phyloP scores from a whole-genome alignment of 345 rosid species.

The Viola odorata region DNA sequence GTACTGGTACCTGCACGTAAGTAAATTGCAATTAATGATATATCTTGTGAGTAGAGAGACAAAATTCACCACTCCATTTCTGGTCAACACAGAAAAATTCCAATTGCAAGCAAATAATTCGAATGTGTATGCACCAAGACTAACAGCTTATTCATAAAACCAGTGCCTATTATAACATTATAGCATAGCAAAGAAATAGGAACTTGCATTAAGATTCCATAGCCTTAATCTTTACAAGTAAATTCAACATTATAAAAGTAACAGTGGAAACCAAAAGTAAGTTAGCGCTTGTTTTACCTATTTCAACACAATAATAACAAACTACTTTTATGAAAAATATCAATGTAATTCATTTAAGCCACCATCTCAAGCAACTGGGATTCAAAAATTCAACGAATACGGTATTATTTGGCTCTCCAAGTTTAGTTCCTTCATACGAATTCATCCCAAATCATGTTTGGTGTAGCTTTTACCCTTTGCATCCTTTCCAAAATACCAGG shows the following conservation, averaged over 20 bases:
- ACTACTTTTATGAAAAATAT: not conserved
- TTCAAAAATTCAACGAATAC: too few species aligned
- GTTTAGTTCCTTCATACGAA: too few species aligned
- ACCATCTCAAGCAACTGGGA: too few species aligned
- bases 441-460: too few species aligned
- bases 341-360: too few species aligned
- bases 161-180: not conserved
- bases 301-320: not conserved
- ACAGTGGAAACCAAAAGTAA: not conserved
- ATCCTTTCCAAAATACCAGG: too few species aligned
- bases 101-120: not conserved
- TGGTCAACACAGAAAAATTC: not conserved
- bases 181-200: not conserved
- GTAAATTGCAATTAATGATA: conserved; percentile 2
- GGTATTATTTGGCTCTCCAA: too few species aligned
- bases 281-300: not conserved
- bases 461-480: too few species aligned
- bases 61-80: not conserved
- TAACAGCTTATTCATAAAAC: too few species aligned
- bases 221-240: not conserved
- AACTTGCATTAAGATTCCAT: not conserved
- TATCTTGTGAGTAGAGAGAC: not conserved
- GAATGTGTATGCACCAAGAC: not conserved
- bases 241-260: not conserved
- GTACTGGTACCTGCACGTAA: conserved; percentile 47